These are phyloP conservation scores for Alloteropsis semialata DNA, from an alignment of 176 grass and related monocot species.

Conservation along the genomic window DNA sequence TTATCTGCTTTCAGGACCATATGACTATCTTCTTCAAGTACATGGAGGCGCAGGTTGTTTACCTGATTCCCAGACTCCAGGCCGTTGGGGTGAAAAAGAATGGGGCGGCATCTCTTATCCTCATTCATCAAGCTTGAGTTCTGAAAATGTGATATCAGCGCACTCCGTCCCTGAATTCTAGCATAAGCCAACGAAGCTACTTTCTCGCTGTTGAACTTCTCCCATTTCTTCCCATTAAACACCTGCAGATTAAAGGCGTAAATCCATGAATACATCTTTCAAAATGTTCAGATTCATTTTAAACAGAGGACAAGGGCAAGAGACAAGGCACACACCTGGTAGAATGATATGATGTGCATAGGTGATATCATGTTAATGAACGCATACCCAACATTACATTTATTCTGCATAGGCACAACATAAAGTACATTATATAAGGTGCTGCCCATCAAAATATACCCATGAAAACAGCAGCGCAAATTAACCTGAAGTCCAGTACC, in stretches of 20 bases:
- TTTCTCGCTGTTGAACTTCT: slow-evolving; percentile 99
- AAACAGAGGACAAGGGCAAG: background rate
- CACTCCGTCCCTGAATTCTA: slow-evolving; percentile 79
- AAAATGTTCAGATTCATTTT: slow-evolving; percentile 1
- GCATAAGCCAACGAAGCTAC: slow-evolving; percentile 92
- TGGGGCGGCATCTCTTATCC: slow-evolving; percentile 92
- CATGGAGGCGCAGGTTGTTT: background rate
- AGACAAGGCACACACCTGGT: slow-evolving; percentile 52
- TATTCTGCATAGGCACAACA: slow-evolving; percentile 62
- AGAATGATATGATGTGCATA: slow-evolving; percentile 86
- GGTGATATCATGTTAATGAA: slow-evolving; percentile 96
- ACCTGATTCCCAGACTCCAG: slow-evolving; percentile 63
- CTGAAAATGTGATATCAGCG: slow-evolving; percentile 85
- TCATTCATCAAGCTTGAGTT: slow-evolving; percentile 98
- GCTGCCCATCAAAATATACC: background rate
- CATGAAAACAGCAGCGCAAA: background rate
- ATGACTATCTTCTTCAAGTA: background rate
- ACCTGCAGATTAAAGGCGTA: slow-evolving; percentile 40
- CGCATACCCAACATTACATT: slow-evolving; percentile 99
- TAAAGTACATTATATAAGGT: background rate
- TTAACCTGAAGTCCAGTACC: slow-evolving; percentile 30
- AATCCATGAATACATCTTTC: background rate
- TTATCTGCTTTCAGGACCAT: background rate
- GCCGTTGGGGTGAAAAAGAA: slow-evolving; percentile 78
- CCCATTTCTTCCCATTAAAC: slow-evolving; percentile 98